Evolutionary conservation across 2,329 filamentous ascomycete species (phyloP), one percentile per base, ranked within the genome.

Genomic region (Aurifilum marmelostoma): DNA sequence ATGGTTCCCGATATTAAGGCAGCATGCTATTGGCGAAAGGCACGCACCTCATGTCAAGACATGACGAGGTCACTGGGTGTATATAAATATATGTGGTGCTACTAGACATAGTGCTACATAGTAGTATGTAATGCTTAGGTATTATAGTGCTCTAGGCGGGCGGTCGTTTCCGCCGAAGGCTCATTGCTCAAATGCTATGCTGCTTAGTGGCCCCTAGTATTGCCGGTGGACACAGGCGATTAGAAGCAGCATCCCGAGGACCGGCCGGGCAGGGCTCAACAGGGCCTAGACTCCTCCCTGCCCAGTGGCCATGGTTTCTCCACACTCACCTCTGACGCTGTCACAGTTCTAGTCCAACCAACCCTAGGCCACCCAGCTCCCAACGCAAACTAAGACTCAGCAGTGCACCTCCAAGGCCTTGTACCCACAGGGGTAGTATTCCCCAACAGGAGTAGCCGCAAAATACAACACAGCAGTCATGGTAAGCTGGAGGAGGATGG

Each of bases 211-310:
- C 32, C 32, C 21, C n/a, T 32, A 34, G 56, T 29, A 59, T 18
- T n/a, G 56, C 14, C 29, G 56, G 29, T 47, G 18, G 32, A 18
- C 29, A 37, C 60, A 47, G 60, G 29, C 39, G 24, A 63, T 24
- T 18, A 59, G 29, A 12, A 37, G 56, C 56, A 37, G 21, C 21
- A 47, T 21, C 21, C 43, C 18, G 21, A 59, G 18, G 56, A n/a
- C 56, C 32, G 4, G 32, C 32, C 32, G 37, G 56, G 32, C 56
- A 58, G 4, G 54, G 54, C 54, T 29, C 24, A n/a, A 21, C 54
- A 63, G 61, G 61, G 61, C 61, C 61, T 63, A 50, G 61, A 63
- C 61, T 32, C 27, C 41, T 32, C 47, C 37, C 41, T 47, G 16
- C 24, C 61, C 61, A 63, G 41, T 16, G 9, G 9, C 27, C 56